A percentile compares a stretch with the other conserved stretches of the same genome.
phyloP scores from a whole-genome alignment of 2,329 filamentous ascomycete species.

The Penicillium italicum region DNA sequence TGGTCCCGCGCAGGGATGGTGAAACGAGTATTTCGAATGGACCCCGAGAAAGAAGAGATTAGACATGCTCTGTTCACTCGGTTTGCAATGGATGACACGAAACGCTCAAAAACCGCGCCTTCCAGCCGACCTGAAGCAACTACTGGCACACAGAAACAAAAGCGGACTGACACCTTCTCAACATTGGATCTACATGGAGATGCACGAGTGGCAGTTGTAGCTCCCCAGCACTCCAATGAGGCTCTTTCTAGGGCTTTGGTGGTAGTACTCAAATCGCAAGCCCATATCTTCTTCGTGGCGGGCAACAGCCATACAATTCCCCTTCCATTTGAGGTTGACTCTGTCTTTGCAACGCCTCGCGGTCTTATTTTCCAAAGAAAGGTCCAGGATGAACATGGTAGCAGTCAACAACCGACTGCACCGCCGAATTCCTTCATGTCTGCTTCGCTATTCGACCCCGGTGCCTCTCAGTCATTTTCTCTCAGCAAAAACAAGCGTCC shows the following conservation, averaged over 20 bases:
- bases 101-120: conserved; percentile 12
- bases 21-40: conserved; percentile 79
- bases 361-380: conserved; percentile 87
- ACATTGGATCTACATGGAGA: conserved; percentile 29
- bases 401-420: conserved; percentile 45
- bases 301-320: conserved; percentile 87
- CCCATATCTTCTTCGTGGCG: conserved; percentile 86
- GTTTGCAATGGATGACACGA: conserved; percentile 57
- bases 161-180: conserved; percentile 14
- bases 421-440: conserved; percentile 82
- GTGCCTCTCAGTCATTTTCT: conserved; percentile 34
- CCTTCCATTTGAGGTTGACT: conserved; percentile 90
- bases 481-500: conserved; percentile 40
- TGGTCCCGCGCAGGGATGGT: conserved; percentile 87
- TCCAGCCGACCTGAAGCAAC: conserved; percentile 2
- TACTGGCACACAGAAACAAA: conserved; percentile 1
- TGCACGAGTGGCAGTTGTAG: conserved; percentile 17
- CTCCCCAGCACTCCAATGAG: conserved; percentile 22
- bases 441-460: conserved; percentile 53
- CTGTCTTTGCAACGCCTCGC: conserved; percentile 73
- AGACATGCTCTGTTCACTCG: conserved; percentile 81
- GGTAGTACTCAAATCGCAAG: conserved; percentile 87
- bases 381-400: conserved; percentile 40
- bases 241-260: conserved; percentile 64
- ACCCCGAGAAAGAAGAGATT: conserved; percentile 80